These are phyloP conservation scores for Verbascum thapsus DNA, from an alignment of 257 asterid genomes.

Conservation along the genomic window DNA sequence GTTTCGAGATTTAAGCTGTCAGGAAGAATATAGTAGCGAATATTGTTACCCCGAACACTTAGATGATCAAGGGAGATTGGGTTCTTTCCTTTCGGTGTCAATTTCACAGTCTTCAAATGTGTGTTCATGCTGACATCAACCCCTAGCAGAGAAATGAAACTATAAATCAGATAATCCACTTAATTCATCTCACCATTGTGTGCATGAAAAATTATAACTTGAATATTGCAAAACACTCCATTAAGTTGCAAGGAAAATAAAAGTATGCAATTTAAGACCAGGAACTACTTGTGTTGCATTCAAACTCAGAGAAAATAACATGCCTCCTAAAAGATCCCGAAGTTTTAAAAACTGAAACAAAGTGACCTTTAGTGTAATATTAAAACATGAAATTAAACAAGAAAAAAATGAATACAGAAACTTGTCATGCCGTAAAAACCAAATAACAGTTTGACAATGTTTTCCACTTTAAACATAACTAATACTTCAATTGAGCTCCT, in stretches of 20 bases:
- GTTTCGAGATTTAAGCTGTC: conserved; percentile 77
- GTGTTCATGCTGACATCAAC: conserved; percentile 83
- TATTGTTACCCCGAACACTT: conserved; percentile 68
- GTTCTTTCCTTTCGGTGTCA: conserved; percentile 66
- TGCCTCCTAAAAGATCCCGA: not conserved
- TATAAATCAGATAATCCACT: conserved; percentile 13
- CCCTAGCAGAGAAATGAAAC: conserved; percentile 32
- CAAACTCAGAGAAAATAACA: not conserved
- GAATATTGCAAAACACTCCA: not conserved
- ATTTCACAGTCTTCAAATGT: conserved; percentile 66
- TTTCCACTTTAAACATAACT: no score
- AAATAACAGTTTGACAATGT: conserved; percentile 6
- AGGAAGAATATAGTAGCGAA: conserved; percentile 72
- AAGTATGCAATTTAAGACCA: not conserved
- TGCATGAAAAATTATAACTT: not conserved
- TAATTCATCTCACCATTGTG: conserved; percentile 2
- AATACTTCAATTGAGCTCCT: no score
- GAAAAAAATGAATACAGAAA: not conserved
- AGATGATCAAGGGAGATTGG: conserved; percentile 67
- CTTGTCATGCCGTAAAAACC: not conserved
- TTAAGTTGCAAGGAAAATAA: not conserved
- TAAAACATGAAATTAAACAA: no score
- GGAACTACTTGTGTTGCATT: not conserved
- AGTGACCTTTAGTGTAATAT: not conserved
- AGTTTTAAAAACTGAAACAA: not conserved